These are phyloP conservation scores for Lipomyces mesembrius DNA, from an alignment of 805 yeast species.

Conservation along the genomic window DNA sequence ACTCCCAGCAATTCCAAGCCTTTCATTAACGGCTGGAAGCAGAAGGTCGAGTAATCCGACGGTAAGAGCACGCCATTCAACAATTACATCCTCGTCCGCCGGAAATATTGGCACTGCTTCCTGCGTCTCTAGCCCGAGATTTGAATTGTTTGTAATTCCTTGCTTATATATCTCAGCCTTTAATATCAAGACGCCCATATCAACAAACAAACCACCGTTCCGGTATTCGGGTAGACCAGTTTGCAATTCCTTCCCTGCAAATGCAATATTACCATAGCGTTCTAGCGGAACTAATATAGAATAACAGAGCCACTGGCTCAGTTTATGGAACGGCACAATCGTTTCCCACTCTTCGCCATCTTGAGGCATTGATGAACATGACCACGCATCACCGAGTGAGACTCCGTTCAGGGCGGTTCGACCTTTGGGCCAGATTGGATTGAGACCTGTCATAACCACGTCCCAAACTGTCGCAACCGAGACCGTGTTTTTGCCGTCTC, in stretches of 20 bases:
- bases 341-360: conserved; percentile 47
- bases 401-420: conserved; percentile 57
- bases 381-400: conserved; percentile 69
- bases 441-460: conserved; percentile 59
- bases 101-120: conserved; percentile 54
- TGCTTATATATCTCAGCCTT: conserved; percentile 50
- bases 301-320: conserved; percentile 70
- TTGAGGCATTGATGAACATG: conserved; percentile 40
- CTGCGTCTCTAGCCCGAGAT: conserved; percentile 32
- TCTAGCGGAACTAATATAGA: conserved; percentile 61
- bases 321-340: conserved; percentile 65
- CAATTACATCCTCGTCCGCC: conserved; percentile 63
- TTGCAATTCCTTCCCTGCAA: conserved; percentile 42
- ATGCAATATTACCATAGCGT: conserved; percentile 27
- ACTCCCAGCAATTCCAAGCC: conserved; percentile 45
- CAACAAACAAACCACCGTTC: conserved; percentile 68
- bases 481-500: conserved; percentile 43
- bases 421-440: conserved; percentile 60
- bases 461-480: conserved; percentile 59
- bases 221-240: conserved; percentile 67
- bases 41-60: conserved; percentile 61
- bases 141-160: conserved; percentile 49
- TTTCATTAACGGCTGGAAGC: conserved; percentile 57
- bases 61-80: conserved; percentile 70
- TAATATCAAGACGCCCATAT: conserved; percentile 56